phyloP scores from a whole-genome alignment of 768 basidiomycete genomes.

The Chalciporus chontae region DNA sequence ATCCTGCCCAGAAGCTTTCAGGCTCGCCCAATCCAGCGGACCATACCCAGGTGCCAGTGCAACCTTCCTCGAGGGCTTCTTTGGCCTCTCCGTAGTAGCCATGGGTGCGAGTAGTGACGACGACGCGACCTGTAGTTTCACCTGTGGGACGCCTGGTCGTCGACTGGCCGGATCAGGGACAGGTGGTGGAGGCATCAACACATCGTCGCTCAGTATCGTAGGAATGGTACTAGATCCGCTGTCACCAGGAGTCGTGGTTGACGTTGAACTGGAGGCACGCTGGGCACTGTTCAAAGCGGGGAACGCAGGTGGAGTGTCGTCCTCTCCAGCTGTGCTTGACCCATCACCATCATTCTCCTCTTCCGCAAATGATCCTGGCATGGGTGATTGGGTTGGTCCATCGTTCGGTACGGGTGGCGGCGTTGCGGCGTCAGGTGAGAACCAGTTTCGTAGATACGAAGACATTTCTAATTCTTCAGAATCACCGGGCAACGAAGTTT shows the following conservation, averaged over 20 bases:
- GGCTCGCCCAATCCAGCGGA: conserved; percentile 88
- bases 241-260: not conserved
- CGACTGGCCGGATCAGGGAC: conserved; percentile 38
- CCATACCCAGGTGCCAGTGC: conserved; percentile 89
- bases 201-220: conserved; percentile 41
- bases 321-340: conserved; percentile 40
- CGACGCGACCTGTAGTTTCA: conserved; percentile 26
- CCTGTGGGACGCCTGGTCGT: conserved; percentile 29
- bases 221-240: conserved; percentile 12
- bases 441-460: conserved; percentile 62
- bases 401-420: not conserved
- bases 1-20: conserved; percentile 80
- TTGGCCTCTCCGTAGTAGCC: conserved; percentile 59
- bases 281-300: conserved; percentile 72
- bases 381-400: not conserved
- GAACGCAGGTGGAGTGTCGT: conserved; percentile 70
- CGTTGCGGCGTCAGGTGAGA: conserved; percentile 34
- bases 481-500: not conserved
- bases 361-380: conserved; percentile 23
- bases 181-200: conserved; percentile 52
- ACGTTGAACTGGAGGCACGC: conserved; percentile 38
- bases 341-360: conserved; percentile 36
- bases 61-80: conserved; percentile 71
- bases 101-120: conserved; percentile 52
- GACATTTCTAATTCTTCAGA: conserved; percentile 2